Conservation (phyloP, 352 stramenopile genomes). For the Pythium grandisporangium region DNA sequence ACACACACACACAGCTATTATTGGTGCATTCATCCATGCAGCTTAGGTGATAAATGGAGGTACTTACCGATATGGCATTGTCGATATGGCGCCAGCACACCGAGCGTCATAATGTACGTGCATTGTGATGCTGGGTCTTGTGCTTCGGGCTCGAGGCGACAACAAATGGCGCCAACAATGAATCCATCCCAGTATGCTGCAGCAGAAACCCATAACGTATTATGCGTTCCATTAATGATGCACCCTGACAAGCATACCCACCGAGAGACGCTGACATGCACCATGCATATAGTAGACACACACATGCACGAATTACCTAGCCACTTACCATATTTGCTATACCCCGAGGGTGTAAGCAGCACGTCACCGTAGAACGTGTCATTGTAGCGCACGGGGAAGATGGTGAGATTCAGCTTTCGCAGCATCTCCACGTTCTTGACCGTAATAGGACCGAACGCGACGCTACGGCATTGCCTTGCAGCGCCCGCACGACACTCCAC, state of each 20-base stretch:
- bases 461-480: too few relatives aligned
- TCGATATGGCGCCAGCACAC: conserved; percentile 84
- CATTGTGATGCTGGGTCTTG: conserved; percentile 15
- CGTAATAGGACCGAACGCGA: conserved; percentile 22
- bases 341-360: conserved; percentile 39
- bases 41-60: neutral
- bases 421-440: conserved; percentile 65
- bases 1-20: neutral
- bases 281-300: conserved; percentile 1
- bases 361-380: conserved; percentile 91
- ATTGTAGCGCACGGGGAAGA: conserved; percentile 92
- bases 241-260: neutral
- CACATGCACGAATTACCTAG: neutral
- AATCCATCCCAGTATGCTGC: conserved; percentile 69
- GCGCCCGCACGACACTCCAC: too few relatives aligned
- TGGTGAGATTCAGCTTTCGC: conserved; percentile 82
- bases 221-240: neutral
- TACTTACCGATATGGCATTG: conserved; percentile 59
- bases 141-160: conserved; percentile 57
- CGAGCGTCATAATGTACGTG: conserved; percentile 95
- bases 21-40: neutral
- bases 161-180: conserved; percentile 87
- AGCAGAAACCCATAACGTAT: neutral
- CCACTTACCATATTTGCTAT: conserved; percentile 34
- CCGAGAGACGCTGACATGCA: neutral